Evolutionary conservation across 805 yeast genomes (phyloP).

Genomic region (Torulaspora gathmanii): DNA sequence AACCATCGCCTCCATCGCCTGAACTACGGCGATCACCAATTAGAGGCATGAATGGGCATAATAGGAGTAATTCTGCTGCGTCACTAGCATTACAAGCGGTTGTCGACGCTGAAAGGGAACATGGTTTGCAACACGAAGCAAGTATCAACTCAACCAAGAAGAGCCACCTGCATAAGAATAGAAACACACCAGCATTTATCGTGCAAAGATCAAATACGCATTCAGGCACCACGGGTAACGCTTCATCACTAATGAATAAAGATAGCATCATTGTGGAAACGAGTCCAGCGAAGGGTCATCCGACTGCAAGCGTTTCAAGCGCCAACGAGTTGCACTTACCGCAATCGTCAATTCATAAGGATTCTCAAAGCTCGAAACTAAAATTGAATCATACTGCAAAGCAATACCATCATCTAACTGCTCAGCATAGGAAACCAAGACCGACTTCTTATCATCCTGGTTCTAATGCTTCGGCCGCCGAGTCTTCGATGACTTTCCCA

Average conservation of each 20-base stretch:
- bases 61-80: slow-evolving; percentile 48
- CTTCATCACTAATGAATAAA: slow-evolving; percentile 23
- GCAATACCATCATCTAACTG: slow-evolving; percentile 6
- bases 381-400: not conserved
- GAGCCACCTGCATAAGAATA: slow-evolving; percentile 6
- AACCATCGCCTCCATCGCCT: slow-evolving; percentile 38
- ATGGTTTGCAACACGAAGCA: slow-evolving; percentile 6
- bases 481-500: slow-evolving; percentile 12
- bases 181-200: slow-evolving; percentile 9
- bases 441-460: slow-evolving; percentile 80
- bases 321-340: not conserved
- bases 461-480: slow-evolving; percentile 8
- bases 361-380: not conserved
- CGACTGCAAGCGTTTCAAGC: not conserved
- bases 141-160: slow-evolving; percentile 1
- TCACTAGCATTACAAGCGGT: slow-evolving; percentile 69
- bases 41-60: slow-evolving; percentile 28
- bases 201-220: slow-evolving; percentile 38
- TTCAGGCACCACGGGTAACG: slow-evolving; percentile 25
- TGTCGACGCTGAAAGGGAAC: slow-evolving; percentile 51
- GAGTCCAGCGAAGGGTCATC: slow-evolving; percentile 18
- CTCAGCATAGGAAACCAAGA: slow-evolving; percentile 60
- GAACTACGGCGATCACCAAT: slow-evolving; percentile 25
- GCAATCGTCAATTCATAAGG: not conserved
- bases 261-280: slow-evolving; percentile 27